These are phyloP conservation scores for Microsporum canis DNA, from an alignment of 2,329 filamentous ascomycete species.

Conservation along the genomic window DNA sequence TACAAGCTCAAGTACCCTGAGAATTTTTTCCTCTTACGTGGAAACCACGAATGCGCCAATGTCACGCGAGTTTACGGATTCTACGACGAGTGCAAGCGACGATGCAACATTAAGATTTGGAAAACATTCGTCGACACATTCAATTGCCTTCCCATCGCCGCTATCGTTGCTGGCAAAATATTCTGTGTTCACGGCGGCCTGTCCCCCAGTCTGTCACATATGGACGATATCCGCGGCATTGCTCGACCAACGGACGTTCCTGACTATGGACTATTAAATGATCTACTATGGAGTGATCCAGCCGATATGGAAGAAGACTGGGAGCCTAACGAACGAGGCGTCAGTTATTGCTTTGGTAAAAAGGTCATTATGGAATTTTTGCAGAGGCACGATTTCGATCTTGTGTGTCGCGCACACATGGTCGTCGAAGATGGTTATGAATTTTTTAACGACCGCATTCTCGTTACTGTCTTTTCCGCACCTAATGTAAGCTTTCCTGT, in stretches of 20 bases:
- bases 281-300: constrained; percentile 92
- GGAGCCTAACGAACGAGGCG: constrained; percentile 93
- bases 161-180: constrained; percentile 95
- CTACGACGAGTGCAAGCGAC: constrained; percentile 94
- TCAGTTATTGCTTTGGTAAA: constrained; percentile 97
- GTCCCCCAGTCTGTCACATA: constrained; percentile 82
- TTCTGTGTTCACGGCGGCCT: constrained; percentile 95
- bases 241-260: constrained; percentile 92
- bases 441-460: constrained; percentile 88
- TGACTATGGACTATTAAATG: constrained; percentile 89
- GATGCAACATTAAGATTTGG: constrained; percentile 95
- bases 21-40: constrained; percentile 90
- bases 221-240: constrained; percentile 97
- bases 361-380: constrained; percentile 96
- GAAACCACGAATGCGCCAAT: constrained; percentile 94
- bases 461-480: constrained; percentile 95
- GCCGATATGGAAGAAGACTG: constrained; percentile 97
- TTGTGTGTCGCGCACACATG: constrained; percentile 97
- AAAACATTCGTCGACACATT: constrained; percentile 97
- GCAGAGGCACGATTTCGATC: constrained; percentile 86
- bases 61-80: constrained; percentile 94
- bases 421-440: constrained; percentile 98
- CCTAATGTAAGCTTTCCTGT: constrained; percentile 65
- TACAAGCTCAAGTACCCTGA: constrained; percentile 97
- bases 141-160: constrained; percentile 86